These are phyloP conservation scores for Annona cherimola DNA, from an alignment of 164 flowering plant species.

Conservation along the genomic window DNA sequence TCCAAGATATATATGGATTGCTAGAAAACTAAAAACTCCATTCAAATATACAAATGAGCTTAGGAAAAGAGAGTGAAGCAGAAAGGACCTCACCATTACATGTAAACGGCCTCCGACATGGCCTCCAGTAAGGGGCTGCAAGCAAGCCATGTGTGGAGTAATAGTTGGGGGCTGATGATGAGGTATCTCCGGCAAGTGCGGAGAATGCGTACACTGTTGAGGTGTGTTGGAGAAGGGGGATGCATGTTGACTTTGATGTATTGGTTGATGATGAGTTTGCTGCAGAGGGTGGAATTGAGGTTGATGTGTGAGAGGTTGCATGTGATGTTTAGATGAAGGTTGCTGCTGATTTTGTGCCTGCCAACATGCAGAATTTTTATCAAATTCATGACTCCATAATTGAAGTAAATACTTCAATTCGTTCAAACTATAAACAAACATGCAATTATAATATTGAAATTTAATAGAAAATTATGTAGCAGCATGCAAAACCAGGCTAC, in stretches of 20 bases:
- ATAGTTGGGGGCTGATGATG: conserved; percentile 58
- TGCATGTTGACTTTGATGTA: conserved; percentile 56
- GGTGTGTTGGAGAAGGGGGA: conserved; percentile 42
- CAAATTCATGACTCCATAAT: background rate
- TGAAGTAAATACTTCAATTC: background rate
- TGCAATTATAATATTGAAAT: background rate
- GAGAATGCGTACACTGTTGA: conserved; percentile 54
- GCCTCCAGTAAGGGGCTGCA: conserved; percentile 60
- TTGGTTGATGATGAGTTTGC: conserved; percentile 54
- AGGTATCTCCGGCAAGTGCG: conserved; percentile 59
- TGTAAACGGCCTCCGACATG: conserved; percentile 77
- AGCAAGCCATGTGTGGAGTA: conserved; percentile 67
- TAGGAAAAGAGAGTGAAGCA: background rate
- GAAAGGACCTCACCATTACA: conserved; percentile 48
- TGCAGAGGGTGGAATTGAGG: conserved; percentile 67
- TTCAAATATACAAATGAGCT: background rate
- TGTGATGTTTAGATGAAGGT: conserved; percentile 58
- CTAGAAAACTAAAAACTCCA: background rate
- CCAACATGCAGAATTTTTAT: conserved; percentile 2
- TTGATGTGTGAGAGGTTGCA: conserved; percentile 52
- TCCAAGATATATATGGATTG: background rate
- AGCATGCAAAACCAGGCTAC: too few species aligned
- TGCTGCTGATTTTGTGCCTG: conserved; percentile 57
- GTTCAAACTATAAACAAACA: background rate
- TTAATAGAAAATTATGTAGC: background rate